Evolutionary conservation across 2,329 filamentous ascomycete species (phyloP).

Genomic region (Sporothrix schenckii): DNA sequence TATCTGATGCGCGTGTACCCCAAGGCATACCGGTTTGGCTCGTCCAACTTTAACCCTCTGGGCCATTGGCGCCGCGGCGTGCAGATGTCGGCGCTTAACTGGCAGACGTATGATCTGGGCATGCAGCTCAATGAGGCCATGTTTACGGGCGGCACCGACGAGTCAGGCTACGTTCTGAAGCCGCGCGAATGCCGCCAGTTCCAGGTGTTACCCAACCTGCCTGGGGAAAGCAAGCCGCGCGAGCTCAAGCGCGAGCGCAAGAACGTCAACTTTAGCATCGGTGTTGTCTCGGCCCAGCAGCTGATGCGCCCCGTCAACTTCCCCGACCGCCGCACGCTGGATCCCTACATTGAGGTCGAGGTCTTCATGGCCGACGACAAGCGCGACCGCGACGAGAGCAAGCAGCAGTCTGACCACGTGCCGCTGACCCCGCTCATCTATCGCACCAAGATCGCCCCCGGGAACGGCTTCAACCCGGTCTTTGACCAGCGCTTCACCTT

Average conservation of each 20-base stretch:
- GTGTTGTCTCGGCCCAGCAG: slow-evolving; percentile 92
- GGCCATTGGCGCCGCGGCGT: slow-evolving; percentile 93
- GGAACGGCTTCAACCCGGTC: slow-evolving; percentile 91
- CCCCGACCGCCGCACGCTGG: slow-evolving; percentile 64
- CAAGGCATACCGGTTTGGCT: slow-evolving; percentile 76
- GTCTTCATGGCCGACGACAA: slow-evolving; percentile 94
- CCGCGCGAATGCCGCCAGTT: slow-evolving; percentile 80
- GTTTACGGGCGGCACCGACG: slow-evolving; percentile 87
- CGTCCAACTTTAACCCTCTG: slow-evolving; percentile 92
- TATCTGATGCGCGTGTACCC: slow-evolving; percentile 95
- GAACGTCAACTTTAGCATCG: slow-evolving; percentile 79
- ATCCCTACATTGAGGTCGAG: slow-evolving; percentile 93
- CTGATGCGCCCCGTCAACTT: slow-evolving; percentile 76
- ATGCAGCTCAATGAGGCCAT: slow-evolving; percentile 98
- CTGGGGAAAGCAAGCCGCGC: slow-evolving; percentile 48
- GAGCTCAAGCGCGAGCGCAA: slow-evolving; percentile 74
- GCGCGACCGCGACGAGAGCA: slow-evolving; percentile 75
- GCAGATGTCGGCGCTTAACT: slow-evolving; percentile 97
- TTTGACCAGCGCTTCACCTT: slow-evolving; percentile 82
- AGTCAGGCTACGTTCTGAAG: slow-evolving; percentile 91
- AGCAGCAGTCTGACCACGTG: slow-evolving; percentile 62
- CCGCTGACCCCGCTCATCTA: slow-evolving; percentile 44
- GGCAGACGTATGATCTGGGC: slow-evolving; percentile 95
- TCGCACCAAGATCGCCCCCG: slow-evolving; percentile 76
- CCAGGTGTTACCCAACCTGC: slow-evolving; percentile 61